Conservation (phyloP, 2,329 filamentous ascomycete species). For the Zasmidium citrigriseum region DNA sequence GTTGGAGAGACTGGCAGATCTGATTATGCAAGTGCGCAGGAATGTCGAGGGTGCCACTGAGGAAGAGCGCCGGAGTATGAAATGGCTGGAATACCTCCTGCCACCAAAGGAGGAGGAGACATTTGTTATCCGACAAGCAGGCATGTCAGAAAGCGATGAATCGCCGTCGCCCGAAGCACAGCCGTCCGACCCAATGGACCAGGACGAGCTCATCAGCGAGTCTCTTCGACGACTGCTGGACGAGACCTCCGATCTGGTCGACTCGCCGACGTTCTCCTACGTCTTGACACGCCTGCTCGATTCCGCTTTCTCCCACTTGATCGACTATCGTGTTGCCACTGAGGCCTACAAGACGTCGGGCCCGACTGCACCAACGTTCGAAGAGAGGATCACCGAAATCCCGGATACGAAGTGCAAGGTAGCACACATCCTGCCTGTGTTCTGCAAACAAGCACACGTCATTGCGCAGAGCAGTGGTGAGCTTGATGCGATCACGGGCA, state of each 20-base stretch:
- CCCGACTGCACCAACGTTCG: constrained; percentile 41
- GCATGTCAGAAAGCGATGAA: constrained; percentile 57
- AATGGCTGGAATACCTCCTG: constrained; percentile 84
- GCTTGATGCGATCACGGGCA: constrained; percentile 46
- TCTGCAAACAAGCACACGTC: constrained; percentile 85
- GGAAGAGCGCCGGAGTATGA: constrained; percentile 61
- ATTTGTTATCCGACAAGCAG: constrained; percentile 81
- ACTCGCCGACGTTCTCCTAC: constrained; percentile 86
- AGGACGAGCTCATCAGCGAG: constrained; percentile 46
- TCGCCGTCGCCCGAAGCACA: constrained; percentile 25
- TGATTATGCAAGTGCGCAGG: constrained; percentile 81
- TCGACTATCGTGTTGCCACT: constrained; percentile 77
- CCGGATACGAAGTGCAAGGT: constrained; percentile 66
- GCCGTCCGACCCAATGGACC: constrained; percentile 25
- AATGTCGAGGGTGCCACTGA: constrained; percentile 76
- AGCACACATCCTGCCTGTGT: constrained; percentile 84
- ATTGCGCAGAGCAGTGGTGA: constrained; percentile 78
- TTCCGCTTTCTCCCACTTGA: constrained; percentile 78
- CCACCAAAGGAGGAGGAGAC: constrained; percentile 78
- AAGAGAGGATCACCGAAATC: constrained; percentile 54
- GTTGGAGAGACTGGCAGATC: constrained; percentile 74
- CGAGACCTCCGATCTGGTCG: constrained; percentile 92
- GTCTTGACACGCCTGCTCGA: constrained; percentile 87
- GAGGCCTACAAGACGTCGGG: constrained; percentile 68
- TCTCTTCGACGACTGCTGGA: constrained; percentile 83